Base-by-base conservation (phyloP, 2,329 filamentous ascomycete genomes). In the Alternaria burnsii region DNA sequence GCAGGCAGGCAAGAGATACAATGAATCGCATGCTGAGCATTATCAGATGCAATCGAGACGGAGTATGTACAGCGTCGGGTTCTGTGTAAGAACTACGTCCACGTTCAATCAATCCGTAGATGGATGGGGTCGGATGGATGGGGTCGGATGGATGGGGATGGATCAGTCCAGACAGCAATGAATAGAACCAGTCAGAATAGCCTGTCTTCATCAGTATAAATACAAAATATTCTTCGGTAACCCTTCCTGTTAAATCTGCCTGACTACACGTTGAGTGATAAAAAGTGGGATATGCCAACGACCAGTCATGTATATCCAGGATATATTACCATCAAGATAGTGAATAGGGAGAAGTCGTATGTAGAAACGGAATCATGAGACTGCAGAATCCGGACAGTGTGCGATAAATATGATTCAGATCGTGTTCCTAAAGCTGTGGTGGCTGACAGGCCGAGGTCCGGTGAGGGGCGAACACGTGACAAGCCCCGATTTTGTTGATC, bases 401-500 rank as follows among this genome's bases (percentile, higher is more conserved):
- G 16, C 14, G 14, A 50, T n/a, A 20, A 34, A 11, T 16, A 34
- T 26, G 9, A 38, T 38, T 6, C 30, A 18, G 26, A 18, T 50
- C 20, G 7, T n/a, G 22, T 50, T 34, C 16, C 30, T 50, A 12
- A n/a, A 36, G 0, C 46, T 50, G 12, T 18, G 9, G 20, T 26
- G 3, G 20, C 46, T 43, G 28, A 43, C 8, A 36, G 20, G 54
- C 55, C 48, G 46, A 53, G 32, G 18, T 12, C 22, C 6, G 22
- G 3, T 22, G 47, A 52, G 20, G 20, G 47, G 55, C 34, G 22
- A 22, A 43, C 36, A 43, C 54, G 28, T 38, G 22, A 52, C 18
- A 4, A 20, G 32, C 30, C 32, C 47, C 55, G 22, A 18, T 26
- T 47, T 40, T 53, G 22, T 18, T 24, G 14, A 20, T 46, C 32